Percentiles rank a stretch among this genome's conserved stretches.
Conservation (phyloP, 176 grass and related monocot species). For the Rhynchospora tenuis region DNA sequence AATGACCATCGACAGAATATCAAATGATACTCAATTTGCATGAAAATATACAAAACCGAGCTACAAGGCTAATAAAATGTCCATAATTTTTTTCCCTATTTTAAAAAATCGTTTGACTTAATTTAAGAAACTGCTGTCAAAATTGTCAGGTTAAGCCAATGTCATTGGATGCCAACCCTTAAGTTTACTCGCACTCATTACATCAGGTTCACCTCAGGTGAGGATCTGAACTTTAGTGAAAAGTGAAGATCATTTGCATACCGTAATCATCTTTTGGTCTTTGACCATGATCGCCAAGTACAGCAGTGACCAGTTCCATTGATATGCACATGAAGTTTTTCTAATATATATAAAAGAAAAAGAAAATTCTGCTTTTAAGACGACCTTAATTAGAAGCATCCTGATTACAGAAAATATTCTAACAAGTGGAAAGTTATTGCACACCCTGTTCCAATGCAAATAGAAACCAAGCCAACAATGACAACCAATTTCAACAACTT, state of each 20-base stretch:
- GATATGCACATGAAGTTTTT: conserved; percentile 82
- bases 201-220: background rate
- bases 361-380: background rate
- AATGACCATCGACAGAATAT: no score
- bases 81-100: no score
- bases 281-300: conserved; percentile 94
- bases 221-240: background rate
- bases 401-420: background rate
- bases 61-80: no score
- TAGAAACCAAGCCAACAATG: conserved; percentile 14
- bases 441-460: background rate
- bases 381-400: background rate
- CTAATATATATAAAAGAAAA: conserved; percentile 35
- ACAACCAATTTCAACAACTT: conserved; percentile 5
- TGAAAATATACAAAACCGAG: no score
- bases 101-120: no score
- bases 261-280: conserved; percentile 98
- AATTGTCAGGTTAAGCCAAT: no score
- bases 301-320: conserved; percentile 98
- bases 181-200: background rate
- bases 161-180: no score
- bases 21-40: no score
- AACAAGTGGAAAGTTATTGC: background rate
- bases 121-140: no score
- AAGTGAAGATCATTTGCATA: conserved; percentile 24